Evolutionary conservation across 345 rosid species (phyloP).

Genomic region (Lepidium aucheri): DNA sequence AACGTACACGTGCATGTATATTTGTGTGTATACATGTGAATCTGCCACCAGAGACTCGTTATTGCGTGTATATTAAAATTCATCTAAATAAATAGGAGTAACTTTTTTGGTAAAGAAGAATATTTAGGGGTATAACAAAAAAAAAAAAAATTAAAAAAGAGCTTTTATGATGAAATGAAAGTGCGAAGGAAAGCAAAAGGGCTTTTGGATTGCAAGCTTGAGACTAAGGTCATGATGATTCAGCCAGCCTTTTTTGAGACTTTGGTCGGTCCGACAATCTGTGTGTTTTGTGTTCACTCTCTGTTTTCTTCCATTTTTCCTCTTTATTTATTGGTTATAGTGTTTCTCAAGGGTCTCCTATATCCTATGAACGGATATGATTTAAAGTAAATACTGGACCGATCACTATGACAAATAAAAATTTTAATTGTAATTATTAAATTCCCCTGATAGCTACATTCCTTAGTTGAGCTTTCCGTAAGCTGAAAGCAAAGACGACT

Average conservation of each 20-base stretch:
- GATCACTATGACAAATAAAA: constrained; percentile 1
- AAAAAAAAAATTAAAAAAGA: background rate
- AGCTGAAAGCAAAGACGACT: constrained; percentile 30
- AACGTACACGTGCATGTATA: constrained; percentile 15
- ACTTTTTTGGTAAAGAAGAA: background rate
- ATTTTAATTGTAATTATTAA: background rate
- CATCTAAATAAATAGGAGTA: no score
- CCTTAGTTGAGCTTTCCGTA: constrained; percentile 42
- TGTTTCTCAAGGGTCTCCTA: constrained; percentile 18
- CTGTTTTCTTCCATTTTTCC: constrained; percentile 30
- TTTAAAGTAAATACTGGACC: constrained; percentile 6
- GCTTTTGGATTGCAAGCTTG: constrained; percentile 36
- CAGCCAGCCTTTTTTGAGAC: constrained; percentile 53
- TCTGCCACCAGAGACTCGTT: no score
- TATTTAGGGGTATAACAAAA: background rate
- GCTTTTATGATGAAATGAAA: constrained; percentile 19
- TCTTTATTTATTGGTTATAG: background rate
- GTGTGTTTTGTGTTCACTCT: constrained; percentile 64
- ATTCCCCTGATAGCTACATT: constrained; percentile 42
- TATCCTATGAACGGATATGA: constrained; percentile 9
- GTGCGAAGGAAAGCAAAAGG: constrained; percentile 26
- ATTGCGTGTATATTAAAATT: no score
- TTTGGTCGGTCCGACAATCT: constrained; percentile 96
- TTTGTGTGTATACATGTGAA: constrained; percentile 1
- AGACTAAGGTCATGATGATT: constrained; percentile 63